Conservation (phyloP, 2,329 filamentous ascomycete genomes). For the Malbranchea zuffiana region DNA sequence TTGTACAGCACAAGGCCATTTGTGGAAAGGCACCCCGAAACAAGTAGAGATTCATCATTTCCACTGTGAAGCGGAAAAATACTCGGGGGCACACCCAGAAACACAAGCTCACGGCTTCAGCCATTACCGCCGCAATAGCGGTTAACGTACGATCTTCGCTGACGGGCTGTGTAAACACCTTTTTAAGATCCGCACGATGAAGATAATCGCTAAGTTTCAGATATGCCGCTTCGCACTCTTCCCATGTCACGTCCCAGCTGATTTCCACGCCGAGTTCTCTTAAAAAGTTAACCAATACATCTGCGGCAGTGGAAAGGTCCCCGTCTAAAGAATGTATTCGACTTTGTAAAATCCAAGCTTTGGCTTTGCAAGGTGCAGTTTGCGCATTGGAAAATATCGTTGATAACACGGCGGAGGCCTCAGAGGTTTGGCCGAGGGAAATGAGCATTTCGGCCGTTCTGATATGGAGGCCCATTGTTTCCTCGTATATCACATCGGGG, state of each 20-base stretch:
- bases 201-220: constrained; percentile 51
- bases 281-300: constrained; percentile 60
- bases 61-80: constrained; percentile 50
- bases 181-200: constrained; percentile 43
- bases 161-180: constrained; percentile 29
- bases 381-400: constrained; percentile 60
- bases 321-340: constrained; percentile 66
- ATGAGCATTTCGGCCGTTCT: constrained; percentile 73
- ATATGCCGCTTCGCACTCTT: constrained; percentile 69
- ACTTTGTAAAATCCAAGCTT: constrained; percentile 72
- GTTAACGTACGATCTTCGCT: constrained; percentile 34
- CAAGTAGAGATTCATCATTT: constrained; percentile 46
- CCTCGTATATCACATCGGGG: constrained; percentile 70
- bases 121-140: constrained; percentile 44
- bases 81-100: constrained; percentile 51
- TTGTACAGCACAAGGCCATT: constrained; percentile 47
- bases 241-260: constrained; percentile 55
- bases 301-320: constrained; percentile 57
- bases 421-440: constrained; percentile 60
- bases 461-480: constrained; percentile 70
- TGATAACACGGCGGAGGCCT: constrained; percentile 57
- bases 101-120: constrained; percentile 47
- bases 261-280: constrained; percentile 57
- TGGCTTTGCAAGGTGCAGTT: constrained; percentile 66
- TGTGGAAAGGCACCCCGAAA: constrained; percentile 46